These are phyloP conservation scores for Westerdykella ornata DNA, from an alignment of 2,329 filamentous ascomycete genomes.

Conservation along the genomic window DNA sequence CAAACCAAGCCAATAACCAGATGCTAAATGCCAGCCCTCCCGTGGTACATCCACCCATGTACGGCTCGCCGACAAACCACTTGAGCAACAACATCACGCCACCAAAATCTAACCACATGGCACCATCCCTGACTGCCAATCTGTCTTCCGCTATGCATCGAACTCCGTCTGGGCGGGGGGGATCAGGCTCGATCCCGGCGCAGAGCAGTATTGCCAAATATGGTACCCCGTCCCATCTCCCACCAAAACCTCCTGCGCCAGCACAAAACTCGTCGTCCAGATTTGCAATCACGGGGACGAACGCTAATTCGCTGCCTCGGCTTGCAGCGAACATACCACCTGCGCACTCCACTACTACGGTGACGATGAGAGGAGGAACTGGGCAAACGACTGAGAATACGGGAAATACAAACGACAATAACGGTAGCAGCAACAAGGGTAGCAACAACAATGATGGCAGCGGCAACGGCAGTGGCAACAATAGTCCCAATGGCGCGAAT, in stretches of 20 bases:
- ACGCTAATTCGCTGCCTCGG: slow-evolving; percentile 14
- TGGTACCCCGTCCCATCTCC: slow-evolving; percentile 49
- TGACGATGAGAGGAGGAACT: slow-evolving; percentile 7
- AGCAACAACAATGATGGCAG: no score
- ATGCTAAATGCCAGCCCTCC: slow-evolving; percentile 28
- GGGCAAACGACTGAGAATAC: neutral
- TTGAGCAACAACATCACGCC: neutral
- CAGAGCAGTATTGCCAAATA: slow-evolving; percentile 52
- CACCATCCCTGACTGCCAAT: neutral
- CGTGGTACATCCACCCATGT: slow-evolving; percentile 19
- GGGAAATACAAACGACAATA: no score
- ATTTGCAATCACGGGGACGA: slow-evolving; percentile 17
- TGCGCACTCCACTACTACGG: slow-evolving; percentile 10
- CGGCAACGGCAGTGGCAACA: no score
- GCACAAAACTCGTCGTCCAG: slow-evolving; percentile 26
- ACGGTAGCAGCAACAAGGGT: no score
- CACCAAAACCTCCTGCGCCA: slow-evolving; percentile 49
- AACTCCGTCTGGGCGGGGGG: neutral
- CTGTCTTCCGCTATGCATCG: no score
- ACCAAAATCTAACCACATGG: neutral
- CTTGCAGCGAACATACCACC: slow-evolving; percentile 14
- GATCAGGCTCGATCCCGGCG: slow-evolving; percentile 11
- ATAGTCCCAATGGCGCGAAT: slow-evolving; percentile 1
- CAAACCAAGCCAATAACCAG: slow-evolving; percentile 18
- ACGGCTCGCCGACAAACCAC: slow-evolving; percentile 18